Conservation (phyloP, 2,329 filamentous ascomycete species). For the Reticulascus tulasneorum region DNA sequence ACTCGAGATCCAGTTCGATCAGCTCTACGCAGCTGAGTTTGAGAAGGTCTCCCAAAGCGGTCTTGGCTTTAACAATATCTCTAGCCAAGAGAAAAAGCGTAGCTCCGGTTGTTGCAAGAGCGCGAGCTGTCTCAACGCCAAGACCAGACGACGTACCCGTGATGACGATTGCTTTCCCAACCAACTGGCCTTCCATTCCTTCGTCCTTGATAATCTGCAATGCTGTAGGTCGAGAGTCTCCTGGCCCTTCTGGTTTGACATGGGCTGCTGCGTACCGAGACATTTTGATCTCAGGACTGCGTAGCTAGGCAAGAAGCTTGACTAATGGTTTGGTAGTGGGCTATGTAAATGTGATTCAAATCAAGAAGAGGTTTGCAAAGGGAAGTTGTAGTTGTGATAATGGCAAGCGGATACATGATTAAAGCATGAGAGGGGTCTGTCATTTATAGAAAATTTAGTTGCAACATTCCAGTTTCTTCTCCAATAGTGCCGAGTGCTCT, state of each 20-base stretch:
- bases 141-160: slow-evolving; percentile 34
- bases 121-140: slow-evolving; percentile 33
- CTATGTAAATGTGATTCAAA: too few species aligned
- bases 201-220: slow-evolving; percentile 29
- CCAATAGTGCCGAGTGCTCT: too few species aligned
- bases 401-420: too few species aligned
- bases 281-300: too few species aligned
- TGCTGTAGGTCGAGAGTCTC: slow-evolving; percentile 27
- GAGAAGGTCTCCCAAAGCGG: slow-evolving; percentile 19
- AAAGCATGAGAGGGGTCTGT: too few species aligned
- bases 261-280: slow-evolving; percentile 17
- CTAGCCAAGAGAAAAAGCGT: slow-evolving; percentile 31
- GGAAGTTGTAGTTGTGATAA: too few species aligned
- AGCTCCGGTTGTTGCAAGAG: slow-evolving; percentile 31
- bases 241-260: slow-evolving; percentile 18
- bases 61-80: slow-evolving; percentile 26
- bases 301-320: too few species aligned
- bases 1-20: slow-evolving; percentile 7
- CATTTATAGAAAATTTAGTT: too few species aligned
- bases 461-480: too few species aligned
- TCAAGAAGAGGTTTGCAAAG: too few species aligned
- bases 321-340: too few species aligned
- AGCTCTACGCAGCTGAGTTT: slow-evolving; percentile 3
- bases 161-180: slow-evolving; percentile 31
- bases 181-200: slow-evolving; percentile 17